Percentiles rank a stretch among this genome's conserved stretches.
Evolutionary conservation across 2,329 filamentous ascomycete species (phyloP).

Genomic region (Oidium heveae): DNA sequence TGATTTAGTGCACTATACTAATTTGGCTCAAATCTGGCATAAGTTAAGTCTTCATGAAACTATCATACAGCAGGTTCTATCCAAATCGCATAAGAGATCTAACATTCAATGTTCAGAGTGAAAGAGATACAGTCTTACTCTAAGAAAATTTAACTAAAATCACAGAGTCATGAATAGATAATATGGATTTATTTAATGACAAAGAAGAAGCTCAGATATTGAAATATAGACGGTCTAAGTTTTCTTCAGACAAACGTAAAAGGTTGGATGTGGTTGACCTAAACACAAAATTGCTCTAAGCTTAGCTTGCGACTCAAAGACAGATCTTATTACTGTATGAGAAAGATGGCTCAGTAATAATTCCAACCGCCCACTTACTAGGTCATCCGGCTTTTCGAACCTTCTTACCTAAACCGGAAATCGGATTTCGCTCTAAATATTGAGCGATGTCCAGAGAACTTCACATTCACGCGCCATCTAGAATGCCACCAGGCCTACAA

Average conservation of each 20-base stretch:
- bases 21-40: no score
- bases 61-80: no score
- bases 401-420: not conserved
- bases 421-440: not conserved
- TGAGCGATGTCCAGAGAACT: not conserved
- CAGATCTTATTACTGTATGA: not conserved
- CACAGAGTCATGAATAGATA: not conserved
- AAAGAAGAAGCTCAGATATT: not conserved
- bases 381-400: not conserved
- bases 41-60: no score
- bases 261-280: not conserved
- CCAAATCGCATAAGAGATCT: no score
- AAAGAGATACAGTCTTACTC: not conserved
- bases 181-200: not conserved
- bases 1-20: no score
- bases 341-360: not conserved
- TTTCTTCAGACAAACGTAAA: not conserved
- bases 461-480: not conserved
- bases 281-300: not conserved
- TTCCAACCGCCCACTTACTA: not conserved
- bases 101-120: not conserved
- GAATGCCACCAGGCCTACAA: not conserved
- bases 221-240: not conserved
- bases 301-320: not conserved
- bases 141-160: not conserved